A percentile compares a stretch with the other conserved stretches of the same genome.
Conservation (phyloP, 2,329 filamentous ascomycete species). For the Dactylonectria estremocensis region DNA sequence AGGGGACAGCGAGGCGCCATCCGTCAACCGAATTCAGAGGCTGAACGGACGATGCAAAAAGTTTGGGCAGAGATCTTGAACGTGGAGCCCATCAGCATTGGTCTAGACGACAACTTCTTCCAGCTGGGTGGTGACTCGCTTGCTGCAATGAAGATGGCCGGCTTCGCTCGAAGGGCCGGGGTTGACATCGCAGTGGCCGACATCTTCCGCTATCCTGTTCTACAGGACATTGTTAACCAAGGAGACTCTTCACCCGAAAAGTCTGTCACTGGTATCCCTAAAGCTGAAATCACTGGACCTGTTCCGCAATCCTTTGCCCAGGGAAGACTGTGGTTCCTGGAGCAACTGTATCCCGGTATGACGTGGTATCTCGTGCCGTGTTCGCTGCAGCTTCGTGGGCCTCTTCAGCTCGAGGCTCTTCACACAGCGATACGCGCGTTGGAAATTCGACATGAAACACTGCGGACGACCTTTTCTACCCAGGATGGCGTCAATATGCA, state of each 20-base stretch:
- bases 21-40: conserved; percentile 7
- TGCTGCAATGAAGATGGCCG: conserved; percentile 64
- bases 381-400: conserved; percentile 28
- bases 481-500: conserved; percentile 20
- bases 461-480: conserved; percentile 34
- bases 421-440: conserved; percentile 24
- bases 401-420: conserved; percentile 27
- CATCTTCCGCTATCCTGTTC: conserved; percentile 52
- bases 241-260: conserved; percentile 17
- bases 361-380: conserved; percentile 35
- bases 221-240: conserved; percentile 19
- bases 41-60: conserved; percentile 46
- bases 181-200: conserved; percentile 56
- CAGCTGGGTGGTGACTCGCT: conserved; percentile 65
- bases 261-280: conserved; percentile 6
- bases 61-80: conserved; percentile 57
- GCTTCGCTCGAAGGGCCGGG: conserved; percentile 56
- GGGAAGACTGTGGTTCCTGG: conserved; percentile 39
- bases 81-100: conserved; percentile 52
- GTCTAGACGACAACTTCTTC: conserved; percentile 64
- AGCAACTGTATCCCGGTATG: conserved; percentile 35
- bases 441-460: conserved; percentile 38
- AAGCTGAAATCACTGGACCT: conserved; percentile 5
- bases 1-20: conserved; percentile 8
- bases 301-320: conserved; percentile 38